These are phyloP conservation scores for Glycyrrhiza uralensis DNA, from an alignment of 306 rosid species.

Conservation along the genomic window DNA sequence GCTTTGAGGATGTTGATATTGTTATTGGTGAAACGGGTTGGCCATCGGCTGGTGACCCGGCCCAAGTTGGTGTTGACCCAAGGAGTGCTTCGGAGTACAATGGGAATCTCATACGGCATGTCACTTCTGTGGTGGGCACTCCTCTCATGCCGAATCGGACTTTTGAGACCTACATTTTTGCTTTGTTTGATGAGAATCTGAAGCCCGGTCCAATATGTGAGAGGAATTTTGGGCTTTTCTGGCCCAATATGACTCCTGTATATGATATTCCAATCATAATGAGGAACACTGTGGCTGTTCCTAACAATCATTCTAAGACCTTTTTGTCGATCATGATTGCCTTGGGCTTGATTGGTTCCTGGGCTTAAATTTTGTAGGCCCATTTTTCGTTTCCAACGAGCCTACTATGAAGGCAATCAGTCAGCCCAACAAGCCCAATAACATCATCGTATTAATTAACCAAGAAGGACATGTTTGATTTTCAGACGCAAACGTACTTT, in stretches of 20 bases:
- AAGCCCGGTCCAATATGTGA: slow-evolving; percentile 68
- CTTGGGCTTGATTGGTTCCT: slow-evolving; percentile 41
- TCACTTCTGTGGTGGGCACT: slow-evolving; percentile 53
- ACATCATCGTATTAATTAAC: no score
- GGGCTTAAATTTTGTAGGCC: slow-evolving; percentile 46
- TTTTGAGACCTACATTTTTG: slow-evolving; percentile 68
- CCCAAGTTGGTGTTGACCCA: slow-evolving; percentile 50
- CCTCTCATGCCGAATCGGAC: slow-evolving; percentile 81
- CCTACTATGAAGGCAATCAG: not conserved
- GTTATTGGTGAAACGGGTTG: slow-evolving; percentile 74
- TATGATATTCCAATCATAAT: slow-evolving; percentile 52
- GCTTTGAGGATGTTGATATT: slow-evolving; percentile 62
- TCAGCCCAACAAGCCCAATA: not conserved
- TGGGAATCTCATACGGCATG: slow-evolving; percentile 53
- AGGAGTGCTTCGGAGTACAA: slow-evolving; percentile 52
- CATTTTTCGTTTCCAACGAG: slow-evolving; percentile 16
- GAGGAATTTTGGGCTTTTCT: slow-evolving; percentile 67
- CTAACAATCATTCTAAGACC: slow-evolving; percentile 11
- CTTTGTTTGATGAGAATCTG: slow-evolving; percentile 65
- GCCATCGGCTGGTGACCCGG: slow-evolving; percentile 49
- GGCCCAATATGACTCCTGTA: slow-evolving; percentile 53
- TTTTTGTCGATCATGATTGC: slow-evolving; percentile 25
- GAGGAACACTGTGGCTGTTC: slow-evolving; percentile 41
- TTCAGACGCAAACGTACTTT: no score
- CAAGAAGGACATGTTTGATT: no score